Percentiles rank a stretch among this genome's conserved stretches.
Evolutionary conservation across 2,329 filamentous ascomycete genomes (phyloP).

Genomic region (Madurella mycetomatis): DNA sequence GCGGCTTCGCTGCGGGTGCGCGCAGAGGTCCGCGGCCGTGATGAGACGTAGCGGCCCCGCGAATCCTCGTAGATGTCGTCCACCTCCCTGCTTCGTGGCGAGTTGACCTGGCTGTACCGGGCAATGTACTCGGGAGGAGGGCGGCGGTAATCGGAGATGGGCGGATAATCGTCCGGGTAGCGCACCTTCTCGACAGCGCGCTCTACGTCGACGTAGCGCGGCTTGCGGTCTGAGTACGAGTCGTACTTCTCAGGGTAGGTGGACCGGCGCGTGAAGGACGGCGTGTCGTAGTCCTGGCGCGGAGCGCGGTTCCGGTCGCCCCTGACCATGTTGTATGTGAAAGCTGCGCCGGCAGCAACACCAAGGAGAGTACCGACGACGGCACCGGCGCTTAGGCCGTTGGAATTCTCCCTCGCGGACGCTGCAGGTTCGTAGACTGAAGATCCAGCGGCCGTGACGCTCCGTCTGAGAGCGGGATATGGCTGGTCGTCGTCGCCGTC

Average conservation of each 20-base stretch:
- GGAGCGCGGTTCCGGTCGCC: slow-evolving; percentile 45
- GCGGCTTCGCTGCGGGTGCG: slow-evolving; percentile 42
- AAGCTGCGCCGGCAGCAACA: slow-evolving; percentile 54
- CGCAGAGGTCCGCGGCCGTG: slow-evolving; percentile 32
- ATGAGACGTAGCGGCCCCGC: slow-evolving; percentile 38
- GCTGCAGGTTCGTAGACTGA: slow-evolving; percentile 25
- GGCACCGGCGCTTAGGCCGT: slow-evolving; percentile 53
- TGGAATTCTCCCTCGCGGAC: slow-evolving; percentile 35
- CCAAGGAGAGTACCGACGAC: slow-evolving; percentile 68
- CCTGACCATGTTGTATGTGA: slow-evolving; percentile 67
- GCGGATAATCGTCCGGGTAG: slow-evolving; percentile 34
- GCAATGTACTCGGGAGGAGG: slow-evolving; percentile 35
- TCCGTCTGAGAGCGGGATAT: slow-evolving; percentile 16
- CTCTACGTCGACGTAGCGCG: slow-evolving; percentile 37
- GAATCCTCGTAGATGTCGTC: slow-evolving; percentile 39
- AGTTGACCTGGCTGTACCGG: slow-evolving; percentile 33
- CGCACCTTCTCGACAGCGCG: slow-evolving; percentile 36
- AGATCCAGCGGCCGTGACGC: slow-evolving; percentile 28
- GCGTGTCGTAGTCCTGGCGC: slow-evolving; percentile 39
- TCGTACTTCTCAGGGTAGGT: slow-evolving; percentile 40
- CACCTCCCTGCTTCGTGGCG: slow-evolving; percentile 27
- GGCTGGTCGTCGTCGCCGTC: slow-evolving; percentile 30
- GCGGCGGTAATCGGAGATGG: slow-evolving; percentile 32
- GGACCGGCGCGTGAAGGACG: slow-evolving; percentile 39
- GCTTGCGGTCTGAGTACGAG: slow-evolving; percentile 30